Base-by-base conservation (phyloP, 208 protist genomes). In the Lotmaria passim region DNA sequence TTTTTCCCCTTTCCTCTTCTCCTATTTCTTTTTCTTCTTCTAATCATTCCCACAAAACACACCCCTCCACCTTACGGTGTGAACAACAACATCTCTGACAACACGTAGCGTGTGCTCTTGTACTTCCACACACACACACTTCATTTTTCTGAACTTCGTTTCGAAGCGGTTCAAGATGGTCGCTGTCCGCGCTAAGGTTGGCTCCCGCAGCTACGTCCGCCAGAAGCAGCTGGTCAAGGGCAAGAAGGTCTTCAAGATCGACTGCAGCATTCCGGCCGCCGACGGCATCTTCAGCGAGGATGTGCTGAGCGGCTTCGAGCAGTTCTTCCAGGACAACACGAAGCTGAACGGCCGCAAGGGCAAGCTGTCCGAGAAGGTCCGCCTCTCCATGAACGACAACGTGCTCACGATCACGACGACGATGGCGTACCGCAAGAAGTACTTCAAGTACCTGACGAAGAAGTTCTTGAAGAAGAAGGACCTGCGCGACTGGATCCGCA, bases 381-480 rank as follows among this genome's bases (percentile, higher is more conserved):
- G 79, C 69, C 69, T 88, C 56, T 72, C 78, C 58, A 85, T 90
- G 72, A 93, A 97, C 23, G 90, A 98, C 75, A 96, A 91, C 76
- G 93, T 95, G 75, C 86, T 99, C 50, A 86, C 82, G 56, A 85
- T 99, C 60, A 76, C 73, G 47, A 89, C 89, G 63, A 89, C 91
- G 39, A 93, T 96, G 87, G 86, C 83, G 41, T 99, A 99, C 94
- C 94, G 93, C 82, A 99, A 99, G 95, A 93, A 98, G 82, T 99
- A 99, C 93, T 91, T 99, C 73, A 99, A 99, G 93, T 99, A 99
- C 86, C 86, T 99, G 39, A 98, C 98, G 43, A 99, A 99, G 95
- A 99, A 99, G 90, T 99, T 97, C 91, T 87, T 99, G 62, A 99
- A 99, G 94, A 99, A 99, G 93, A 93, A 98, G 84, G 86, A 98